Evolutionary conservation across 352 stramenopile genomes (phyloP), one percentile per base, ranked within the genome.

Genomic region (Aphanomyces stellatus): DNA sequence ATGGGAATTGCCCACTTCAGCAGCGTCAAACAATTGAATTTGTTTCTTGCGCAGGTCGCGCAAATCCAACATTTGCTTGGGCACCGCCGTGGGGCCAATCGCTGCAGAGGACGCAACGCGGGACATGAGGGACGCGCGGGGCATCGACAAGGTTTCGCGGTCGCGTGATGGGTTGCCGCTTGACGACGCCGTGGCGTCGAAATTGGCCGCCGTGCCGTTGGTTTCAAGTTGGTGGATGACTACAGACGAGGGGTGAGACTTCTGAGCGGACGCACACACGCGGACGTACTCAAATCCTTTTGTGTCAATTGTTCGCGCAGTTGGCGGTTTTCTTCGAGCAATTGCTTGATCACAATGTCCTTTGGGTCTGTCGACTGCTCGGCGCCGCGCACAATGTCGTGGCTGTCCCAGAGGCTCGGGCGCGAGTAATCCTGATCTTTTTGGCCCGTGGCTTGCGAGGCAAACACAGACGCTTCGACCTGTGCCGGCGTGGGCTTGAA

Each of bases 1-100:
- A 62, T 91, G 83, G 76, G 76, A 88, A 59, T 94, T 92, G 70
- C 85, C 85, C 35, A 92, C 78, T 77, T 94, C 85, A 0, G 84
- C 85, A 0, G 85, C 85, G 67, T 94, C 85, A 48, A 92, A 94
- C 19, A 94, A 73, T 69, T 94, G 85, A 61, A 94, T 90, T 62
- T 94, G 85, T 75, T 94, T 94, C 74, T 94, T 91, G 72, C 91
- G 91, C 4, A 94, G 79, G 48, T 94, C 83, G 62, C 85, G 74
- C 62, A 94, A 51, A 59, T 94, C 85, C 51, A 94, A 65, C 62
- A 90, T 94, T 77, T 90, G 86, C 69, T 90, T 81, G 5, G 84
- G 85, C 15, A 57, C 49, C 13, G 49, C 84, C 3, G 80, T 79
- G 1, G 80, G 74, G 11, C 80, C 72, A 13, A 79, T 49, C 67